These are phyloP conservation scores for Picea mariana DNA, from an alignment of 83 land plant genomes.

Conservation along the genomic window DNA sequence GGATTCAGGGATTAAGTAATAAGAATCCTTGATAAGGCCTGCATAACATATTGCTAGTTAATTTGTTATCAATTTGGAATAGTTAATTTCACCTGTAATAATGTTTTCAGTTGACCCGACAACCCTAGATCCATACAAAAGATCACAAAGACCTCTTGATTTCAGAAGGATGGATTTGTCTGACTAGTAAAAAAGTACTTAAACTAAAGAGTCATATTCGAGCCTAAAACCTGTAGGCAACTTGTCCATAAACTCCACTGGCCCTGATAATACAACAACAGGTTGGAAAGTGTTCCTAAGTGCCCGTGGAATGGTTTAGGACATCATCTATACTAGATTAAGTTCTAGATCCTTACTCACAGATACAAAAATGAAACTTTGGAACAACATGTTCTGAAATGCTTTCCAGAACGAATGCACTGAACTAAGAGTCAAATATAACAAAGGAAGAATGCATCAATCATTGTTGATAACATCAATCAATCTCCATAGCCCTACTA, in stretches of 20 bases:
- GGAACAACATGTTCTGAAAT: conserved; percentile 78
- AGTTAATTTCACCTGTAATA: neutral
- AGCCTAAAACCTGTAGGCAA: no score
- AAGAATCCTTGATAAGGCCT: conserved; percentile 17
- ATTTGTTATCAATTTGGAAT: neutral
- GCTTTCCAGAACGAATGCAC: conserved; percentile 70
- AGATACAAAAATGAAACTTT: conserved; percentile 79
- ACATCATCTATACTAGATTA: conserved; percentile 85
- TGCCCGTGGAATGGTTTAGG: conserved; percentile 76
- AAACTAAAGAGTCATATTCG: neutral
- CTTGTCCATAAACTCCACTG: no score
- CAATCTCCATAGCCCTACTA: neutral
- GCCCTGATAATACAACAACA: conserved; percentile 83
- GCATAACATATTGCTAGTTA: neutral
- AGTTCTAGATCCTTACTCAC: conserved; percentile 95
- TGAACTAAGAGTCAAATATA: conserved; percentile 61
- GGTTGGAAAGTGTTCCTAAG: conserved; percentile 75
- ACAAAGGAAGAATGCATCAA: neutral
- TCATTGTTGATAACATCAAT: conserved; percentile 1
- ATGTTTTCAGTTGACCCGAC: neutral
- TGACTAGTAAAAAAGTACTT: no score
- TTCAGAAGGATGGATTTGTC: neutral
- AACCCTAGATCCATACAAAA: neutral
- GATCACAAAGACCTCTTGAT: neutral
- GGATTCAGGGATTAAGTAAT: conserved; percentile 11